These are phyloP conservation scores for Colletotrichum falcatum DNA, from an alignment of 2,329 filamentous ascomycete species.

Conservation along the genomic window DNA sequence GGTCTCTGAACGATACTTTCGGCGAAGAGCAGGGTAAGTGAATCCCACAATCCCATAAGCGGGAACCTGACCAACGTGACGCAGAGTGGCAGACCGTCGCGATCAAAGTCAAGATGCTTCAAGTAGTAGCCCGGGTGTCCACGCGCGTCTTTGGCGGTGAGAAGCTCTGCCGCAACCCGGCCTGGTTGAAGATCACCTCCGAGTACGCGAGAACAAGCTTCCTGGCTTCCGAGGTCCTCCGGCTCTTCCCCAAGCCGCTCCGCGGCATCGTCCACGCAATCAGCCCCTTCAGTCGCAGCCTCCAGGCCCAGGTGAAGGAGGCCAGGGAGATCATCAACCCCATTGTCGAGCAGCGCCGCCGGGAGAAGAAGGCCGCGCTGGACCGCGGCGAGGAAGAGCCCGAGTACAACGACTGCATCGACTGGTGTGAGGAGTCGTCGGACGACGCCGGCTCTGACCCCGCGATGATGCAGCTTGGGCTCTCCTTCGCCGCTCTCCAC, in stretches of 20 bases:
- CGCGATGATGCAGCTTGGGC: constrained; percentile 41
- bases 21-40: constrained; percentile 13
- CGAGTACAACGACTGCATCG: constrained; percentile 43
- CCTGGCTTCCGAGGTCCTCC: constrained; percentile 34
- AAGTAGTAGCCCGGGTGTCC: constrained; percentile 42
- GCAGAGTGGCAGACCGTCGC: constrained; percentile 38
- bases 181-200: constrained; percentile 42
- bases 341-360: constrained; percentile 38
- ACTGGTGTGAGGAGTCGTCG: constrained; percentile 42
- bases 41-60: no score
- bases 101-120: constrained; percentile 26
- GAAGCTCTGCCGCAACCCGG: constrained; percentile 41
- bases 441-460: constrained; percentile 37
- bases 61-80: not conserved
- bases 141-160: constrained; percentile 44
- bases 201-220: constrained; percentile 35
- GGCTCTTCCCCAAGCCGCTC: constrained; percentile 40
- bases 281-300: constrained; percentile 36
- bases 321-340: constrained; percentile 39
- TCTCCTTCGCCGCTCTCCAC: constrained; percentile 45
- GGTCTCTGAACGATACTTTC: constrained; percentile 18
- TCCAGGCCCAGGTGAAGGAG: constrained; percentile 31
- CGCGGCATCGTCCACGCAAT: constrained; percentile 40
- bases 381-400: constrained; percentile 26
- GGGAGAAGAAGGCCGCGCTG: constrained; percentile 35